These are phyloP conservation scores for Craterostigma plantagineum DNA, from an alignment of 257 asterid species.

Conservation along the genomic window DNA sequence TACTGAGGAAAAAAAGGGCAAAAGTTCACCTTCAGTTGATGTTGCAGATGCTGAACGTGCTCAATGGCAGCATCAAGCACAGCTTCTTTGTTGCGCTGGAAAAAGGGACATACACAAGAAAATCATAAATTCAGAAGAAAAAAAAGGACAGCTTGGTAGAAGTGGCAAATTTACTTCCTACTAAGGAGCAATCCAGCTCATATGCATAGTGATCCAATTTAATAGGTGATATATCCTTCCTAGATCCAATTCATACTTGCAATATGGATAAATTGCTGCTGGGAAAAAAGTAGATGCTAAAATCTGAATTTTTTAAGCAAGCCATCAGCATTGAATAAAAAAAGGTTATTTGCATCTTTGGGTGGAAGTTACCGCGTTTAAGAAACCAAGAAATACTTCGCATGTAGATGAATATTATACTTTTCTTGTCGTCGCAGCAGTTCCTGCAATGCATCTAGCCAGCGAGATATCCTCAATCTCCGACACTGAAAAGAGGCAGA, in stretches of 20 bases:
- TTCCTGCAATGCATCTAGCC: constrained; percentile 49
- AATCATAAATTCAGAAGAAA: constrained; percentile 12
- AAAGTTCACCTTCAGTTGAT: constrained; percentile 42
- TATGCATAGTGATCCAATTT: too few relatives aligned
- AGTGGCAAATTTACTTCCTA: constrained; percentile 2
- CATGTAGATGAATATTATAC: constrained; percentile 16
- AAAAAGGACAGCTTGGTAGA: too few relatives aligned
- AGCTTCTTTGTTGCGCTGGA: constrained; percentile 33
- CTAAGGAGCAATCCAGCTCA: not conserved
- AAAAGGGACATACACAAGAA: constrained; percentile 1
- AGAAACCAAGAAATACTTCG: not conserved
- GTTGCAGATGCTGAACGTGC: constrained; percentile 39
- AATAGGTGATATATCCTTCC: too few relatives aligned
- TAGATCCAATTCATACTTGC: too few relatives aligned
- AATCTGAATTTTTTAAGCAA: too few relatives aligned
- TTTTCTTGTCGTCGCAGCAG: constrained; percentile 35
- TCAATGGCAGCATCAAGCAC: constrained; percentile 32
- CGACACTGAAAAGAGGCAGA: constrained; percentile 34
- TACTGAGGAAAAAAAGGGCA: constrained; percentile 6
- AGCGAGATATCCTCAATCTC: constrained; percentile 37
- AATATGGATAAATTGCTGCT: too few relatives aligned
- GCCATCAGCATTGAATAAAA: too few relatives aligned
- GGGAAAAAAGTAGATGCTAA: too few relatives aligned
- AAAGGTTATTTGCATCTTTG: too few relatives aligned
- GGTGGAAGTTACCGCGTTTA: too few relatives aligned